Evolutionary conservation across 768 basidiomycete genomes (phyloP), one percentile per base, ranked within the genome.

Genomic region (Nidula microcarpa): DNA sequence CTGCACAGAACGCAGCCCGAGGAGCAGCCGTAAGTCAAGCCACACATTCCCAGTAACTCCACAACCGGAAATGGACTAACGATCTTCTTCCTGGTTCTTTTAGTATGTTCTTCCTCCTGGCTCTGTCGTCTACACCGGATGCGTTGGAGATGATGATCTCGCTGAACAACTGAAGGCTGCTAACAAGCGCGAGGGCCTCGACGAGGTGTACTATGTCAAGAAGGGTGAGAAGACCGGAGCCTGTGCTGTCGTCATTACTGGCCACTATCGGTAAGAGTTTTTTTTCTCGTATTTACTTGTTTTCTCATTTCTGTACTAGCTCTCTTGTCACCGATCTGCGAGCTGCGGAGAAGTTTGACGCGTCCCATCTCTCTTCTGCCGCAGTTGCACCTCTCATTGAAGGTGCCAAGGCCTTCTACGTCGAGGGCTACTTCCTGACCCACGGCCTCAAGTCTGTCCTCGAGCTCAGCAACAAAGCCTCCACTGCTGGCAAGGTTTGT

Each of bases 341-440:
- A 23, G 85, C 85, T 13, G 96, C 97, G 3, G 96, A 98, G 72
- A 87, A 85, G 65, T 98, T 97, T 70, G 84, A 88, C 10, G 77
- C 81, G 54, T 76, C 85, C 4, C 93, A 98, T 71, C 79, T 99
- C 43, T 77, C 81, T 7, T 87, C 91, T 7, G 78, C 88, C 11
- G 70, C 76, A 50, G 85, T 98, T 57, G 85, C 89, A 30, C 79
- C 85, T 33, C 74, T 94, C 59, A 76, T 98, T 63, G 79, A 90
- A 5, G 79, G 74, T 45, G 96, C 95, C 54, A 86, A 89, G 65
- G 81, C 82, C 67, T 97, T 82, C 78, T 99, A 99, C 75, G 84
- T 98, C 55, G 96, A 94, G 64, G 96, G 96, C 6, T 99, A 88
- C 78, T 98, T 99, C 85, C 80, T 98, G 54, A 96, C 96, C 14